phyloP scores from a whole-genome alignment of 139 green algal genomes.

The Pleodorina starrii region DNA sequence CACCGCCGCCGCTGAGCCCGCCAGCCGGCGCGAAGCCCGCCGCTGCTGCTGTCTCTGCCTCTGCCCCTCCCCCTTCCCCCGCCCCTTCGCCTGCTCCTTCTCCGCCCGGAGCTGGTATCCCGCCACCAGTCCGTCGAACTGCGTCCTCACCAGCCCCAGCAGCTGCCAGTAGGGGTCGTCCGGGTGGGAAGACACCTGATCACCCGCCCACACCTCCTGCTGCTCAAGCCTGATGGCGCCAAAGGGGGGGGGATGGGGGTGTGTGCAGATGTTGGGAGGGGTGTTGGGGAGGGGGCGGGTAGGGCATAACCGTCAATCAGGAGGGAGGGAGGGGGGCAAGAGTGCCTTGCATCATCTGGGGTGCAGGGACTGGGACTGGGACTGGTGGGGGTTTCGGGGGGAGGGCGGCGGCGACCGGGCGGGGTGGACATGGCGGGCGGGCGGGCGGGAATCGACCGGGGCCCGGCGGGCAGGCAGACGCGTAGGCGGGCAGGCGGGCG shows the following conservation, averaged over 20 bases:
- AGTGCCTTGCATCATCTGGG: too few species aligned
- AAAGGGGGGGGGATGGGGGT: neutral
- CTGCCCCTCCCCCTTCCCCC: neutral
- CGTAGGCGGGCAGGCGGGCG: too few species aligned
- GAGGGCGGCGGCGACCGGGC: too few species aligned
- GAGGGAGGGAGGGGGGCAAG: too few species aligned
- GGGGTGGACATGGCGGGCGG: too few species aligned
- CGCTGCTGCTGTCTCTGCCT: neutral
- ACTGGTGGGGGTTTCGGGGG: too few species aligned
- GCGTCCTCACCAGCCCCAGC: constrained; percentile 63
- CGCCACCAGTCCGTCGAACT: constrained; percentile 78
- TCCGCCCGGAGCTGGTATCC: constrained; percentile 64
- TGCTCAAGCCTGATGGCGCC: constrained; percentile 62
- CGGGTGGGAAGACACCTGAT: constrained; percentile 12
- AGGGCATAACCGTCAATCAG: too few species aligned
- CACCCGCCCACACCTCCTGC: constrained; percentile 69
- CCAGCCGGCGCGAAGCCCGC: neutral
- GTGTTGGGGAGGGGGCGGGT: neutral
- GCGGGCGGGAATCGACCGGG: too few species aligned
- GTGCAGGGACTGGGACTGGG: too few species aligned
- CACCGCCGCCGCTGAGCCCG: neutral
- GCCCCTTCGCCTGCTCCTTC: constrained; percentile 1
- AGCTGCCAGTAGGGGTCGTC: constrained; percentile 60
- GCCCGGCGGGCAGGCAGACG: too few species aligned
- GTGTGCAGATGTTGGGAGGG: too few species aligned